phyloP scores from a whole-genome alignment of 495 filamentous ascomycete species.

The Lasiosphaeris hirsuta region DNA sequence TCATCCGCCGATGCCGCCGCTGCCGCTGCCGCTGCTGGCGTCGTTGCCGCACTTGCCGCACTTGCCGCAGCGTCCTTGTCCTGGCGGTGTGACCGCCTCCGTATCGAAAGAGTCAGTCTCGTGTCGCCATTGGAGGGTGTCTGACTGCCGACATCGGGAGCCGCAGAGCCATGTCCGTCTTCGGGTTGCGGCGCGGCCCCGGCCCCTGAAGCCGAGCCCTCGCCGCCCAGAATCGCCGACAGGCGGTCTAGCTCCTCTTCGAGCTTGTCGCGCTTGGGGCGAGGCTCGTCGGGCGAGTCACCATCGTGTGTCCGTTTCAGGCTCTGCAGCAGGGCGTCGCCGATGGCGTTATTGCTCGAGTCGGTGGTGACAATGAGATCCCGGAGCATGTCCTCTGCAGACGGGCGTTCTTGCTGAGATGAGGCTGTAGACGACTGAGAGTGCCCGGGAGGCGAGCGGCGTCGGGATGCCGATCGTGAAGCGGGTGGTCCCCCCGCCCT shows the following conservation, averaged over 20 bases:
- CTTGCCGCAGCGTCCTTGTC: not conserved
- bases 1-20: not conserved
- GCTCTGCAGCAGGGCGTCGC: conserved; percentile 4
- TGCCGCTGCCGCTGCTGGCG: conserved; percentile 2
- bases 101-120: not conserved
- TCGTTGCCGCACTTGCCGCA: not conserved
- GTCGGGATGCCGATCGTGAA: conserved; percentile 10
- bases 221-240: not conserved
- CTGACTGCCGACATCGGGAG: not conserved
- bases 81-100: not conserved
- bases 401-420: conserved; percentile 11
- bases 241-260: conserved; percentile 26
- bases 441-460: conserved; percentile 10
- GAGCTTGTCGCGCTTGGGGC: conserved; percentile 29
- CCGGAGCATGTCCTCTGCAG: conserved; percentile 23
- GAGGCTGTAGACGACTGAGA: conserved; percentile 17
- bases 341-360: not conserved
- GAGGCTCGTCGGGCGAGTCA: conserved; percentile 17
- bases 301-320: conserved; percentile 27
- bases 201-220: not conserved
- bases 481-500: conserved; percentile 1
- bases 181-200: too few species aligned
- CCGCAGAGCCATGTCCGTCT: not conserved
- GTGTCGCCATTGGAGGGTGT: too few species aligned
- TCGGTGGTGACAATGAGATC: conserved; percentile 23